A percentile compares a stretch with the other conserved stretches of the same genome.
These are phyloP conservation scores for Melaleuca alternifolia DNA, from an alignment of 345 rosid genomes.

Conservation along the genomic window DNA sequence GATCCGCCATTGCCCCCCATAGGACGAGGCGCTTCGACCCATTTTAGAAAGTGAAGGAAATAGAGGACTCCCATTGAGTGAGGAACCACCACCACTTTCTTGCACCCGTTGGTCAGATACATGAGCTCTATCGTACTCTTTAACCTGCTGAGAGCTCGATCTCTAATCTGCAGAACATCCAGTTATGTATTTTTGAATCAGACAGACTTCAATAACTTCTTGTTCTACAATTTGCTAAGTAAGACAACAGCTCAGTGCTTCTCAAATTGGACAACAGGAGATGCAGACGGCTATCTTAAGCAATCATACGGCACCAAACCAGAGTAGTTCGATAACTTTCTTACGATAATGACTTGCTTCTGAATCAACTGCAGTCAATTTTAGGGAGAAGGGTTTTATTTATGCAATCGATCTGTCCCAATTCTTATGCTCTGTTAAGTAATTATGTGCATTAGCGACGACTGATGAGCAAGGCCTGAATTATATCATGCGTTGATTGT, in stretches of 20 bases:
- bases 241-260: not conserved
- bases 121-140: conserved; percentile 71
- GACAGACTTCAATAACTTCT: not conserved
- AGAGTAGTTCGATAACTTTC: not conserved
- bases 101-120: conserved; percentile 41
- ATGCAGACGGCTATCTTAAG: not conserved
- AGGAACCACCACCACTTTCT: conserved; percentile 76
- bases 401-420: not conserved
- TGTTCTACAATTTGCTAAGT: not conserved
- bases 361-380: not conserved
- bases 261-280: not conserved
- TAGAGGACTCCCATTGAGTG: conserved; percentile 73
- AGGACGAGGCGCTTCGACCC: conserved; percentile 63
- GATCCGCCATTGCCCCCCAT: conserved; percentile 57
- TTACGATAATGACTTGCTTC: not conserved
- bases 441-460: not conserved
- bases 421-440: not conserved
- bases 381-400: not conserved
- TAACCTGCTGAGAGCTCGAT: conserved; percentile 60
- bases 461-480: not conserved
- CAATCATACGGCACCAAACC: not conserved
- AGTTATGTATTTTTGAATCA: not conserved
- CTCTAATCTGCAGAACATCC: conserved; percentile 41
- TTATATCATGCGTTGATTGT: not conserved
- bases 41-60: conserved; percentile 77